Base-by-base conservation (phyloP, 208 protist species). In the Trypanosoma grayi region DNA sequence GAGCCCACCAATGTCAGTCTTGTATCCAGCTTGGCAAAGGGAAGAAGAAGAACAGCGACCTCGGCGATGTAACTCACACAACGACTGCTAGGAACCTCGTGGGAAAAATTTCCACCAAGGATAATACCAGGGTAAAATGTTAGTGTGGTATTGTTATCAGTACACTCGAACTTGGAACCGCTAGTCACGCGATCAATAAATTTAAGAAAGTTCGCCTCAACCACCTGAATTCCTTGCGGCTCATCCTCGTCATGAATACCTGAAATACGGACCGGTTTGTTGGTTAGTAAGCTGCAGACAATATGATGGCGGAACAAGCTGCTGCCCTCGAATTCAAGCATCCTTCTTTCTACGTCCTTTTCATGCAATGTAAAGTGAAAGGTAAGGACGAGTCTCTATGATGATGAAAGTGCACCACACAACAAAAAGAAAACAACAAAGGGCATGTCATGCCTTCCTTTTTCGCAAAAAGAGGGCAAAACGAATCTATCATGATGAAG, bases 201-300 rank as follows among this genome's bases (percentile, higher is more conserved):
- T 73, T 94, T 93, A 31, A 97, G 73, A 50, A 97, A 97, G 69
- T 96, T 97, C 11, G 82, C 89, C 67, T 97, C 90, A 45, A 74
- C 72, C 2, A 66, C 30, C 61, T 89, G 73, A 55, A 96, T 79
- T 52, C 90, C 90, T 52, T 78, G 70, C 1, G 85, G 83, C 25
- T 91, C 85, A 27, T 81, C 81, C 24, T 86, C 79, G 11, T 67
- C 63, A 60, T 92, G 83, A 47, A 94, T 80, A 50, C 75, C 65
- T 11, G 79, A 79, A 57, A 96, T 68, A 47, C 76, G 74, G 28
- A 92, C 64, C 2, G 83, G 78, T 50, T 82, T 81, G 55, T 90
- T 90, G 16, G 81, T 72, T 31, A 94, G 81, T 20, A 92, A 64
- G 61, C 85, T 93, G 69, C 85, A 94, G 33, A 94, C 83, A 58